Percentiles rank a stretch among this genome's conserved stretches.
Evolutionary conservation across 2,329 filamentous ascomycete genomes (phyloP).

Genomic region (Paraphaeosphaeria sporulosa): DNA sequence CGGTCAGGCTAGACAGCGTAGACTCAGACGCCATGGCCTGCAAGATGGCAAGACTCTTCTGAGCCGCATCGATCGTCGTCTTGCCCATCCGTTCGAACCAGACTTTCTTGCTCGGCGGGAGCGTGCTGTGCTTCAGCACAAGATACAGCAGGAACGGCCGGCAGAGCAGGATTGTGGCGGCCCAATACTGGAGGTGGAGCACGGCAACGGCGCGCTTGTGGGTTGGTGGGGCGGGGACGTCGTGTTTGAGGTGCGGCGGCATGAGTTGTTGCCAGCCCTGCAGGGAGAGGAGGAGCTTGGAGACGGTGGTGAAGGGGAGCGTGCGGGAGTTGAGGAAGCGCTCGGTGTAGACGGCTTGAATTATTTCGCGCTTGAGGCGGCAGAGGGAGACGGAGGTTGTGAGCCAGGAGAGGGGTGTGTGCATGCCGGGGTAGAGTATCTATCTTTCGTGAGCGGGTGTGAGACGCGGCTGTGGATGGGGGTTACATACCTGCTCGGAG

Average conservation of each 20-base stretch:
- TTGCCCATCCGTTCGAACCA: constrained; percentile 46
- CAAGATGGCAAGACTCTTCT: constrained; percentile 37
- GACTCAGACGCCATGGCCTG: constrained; percentile 37
- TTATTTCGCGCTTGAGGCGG: constrained; percentile 43
- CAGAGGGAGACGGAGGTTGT: constrained; percentile 40
- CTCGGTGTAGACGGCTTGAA: constrained; percentile 45
- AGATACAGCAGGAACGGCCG: constrained; percentile 46
- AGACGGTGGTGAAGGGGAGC: constrained; percentile 46
- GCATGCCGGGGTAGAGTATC: constrained; percentile 43
- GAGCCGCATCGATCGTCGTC: constrained; percentile 43
- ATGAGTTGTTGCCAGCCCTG: constrained; percentile 44
- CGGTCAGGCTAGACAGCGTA: constrained; percentile 41
- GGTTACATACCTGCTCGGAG: constrained; percentile 39
- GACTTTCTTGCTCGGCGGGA: constrained; percentile 36
- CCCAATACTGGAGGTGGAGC: constrained; percentile 47
- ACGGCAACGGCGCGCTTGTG: constrained; percentile 45
- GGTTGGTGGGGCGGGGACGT: constrained; percentile 39
- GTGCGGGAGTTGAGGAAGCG: constrained; percentile 32
- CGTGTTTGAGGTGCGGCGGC: constrained; percentile 42
- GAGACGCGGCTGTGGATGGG: not conserved
- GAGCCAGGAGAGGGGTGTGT: constrained; percentile 45
- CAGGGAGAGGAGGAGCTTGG: constrained; percentile 39
- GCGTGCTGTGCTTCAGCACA: constrained; percentile 36
- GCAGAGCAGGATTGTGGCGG: constrained; percentile 42
- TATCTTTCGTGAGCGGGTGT: constrained; percentile 19